phyloP scores from a whole-genome alignment of 2,329 filamentous ascomycete species.

The Fusarium cyanostomum region DNA sequence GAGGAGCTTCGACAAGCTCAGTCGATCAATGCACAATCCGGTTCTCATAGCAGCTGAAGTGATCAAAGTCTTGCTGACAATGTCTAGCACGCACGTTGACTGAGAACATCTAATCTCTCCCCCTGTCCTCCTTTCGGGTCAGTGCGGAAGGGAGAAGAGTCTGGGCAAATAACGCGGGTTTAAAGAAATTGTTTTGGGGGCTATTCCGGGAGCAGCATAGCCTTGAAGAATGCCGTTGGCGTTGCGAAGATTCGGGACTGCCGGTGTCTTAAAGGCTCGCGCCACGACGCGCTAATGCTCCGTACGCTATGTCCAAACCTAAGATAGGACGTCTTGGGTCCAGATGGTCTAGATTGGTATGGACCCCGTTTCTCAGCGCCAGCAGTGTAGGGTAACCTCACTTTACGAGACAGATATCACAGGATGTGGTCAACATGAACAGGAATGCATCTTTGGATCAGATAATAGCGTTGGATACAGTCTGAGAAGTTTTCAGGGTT shows the following conservation, averaged over 20 bases:
- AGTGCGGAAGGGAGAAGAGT: slow-evolving; percentile 20
- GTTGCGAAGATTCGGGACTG: neutral
- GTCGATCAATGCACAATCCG: slow-evolving; percentile 19
- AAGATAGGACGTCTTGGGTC: too few relatives aligned
- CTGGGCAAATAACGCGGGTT: neutral
- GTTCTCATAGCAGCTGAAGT: too few relatives aligned
- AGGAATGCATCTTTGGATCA: too few relatives aligned
- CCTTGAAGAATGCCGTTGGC: neutral
- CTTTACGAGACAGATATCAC: too few relatives aligned
- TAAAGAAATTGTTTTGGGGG: neutral
- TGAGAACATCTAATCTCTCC: slow-evolving; percentile 27
- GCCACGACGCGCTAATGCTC: neutral
- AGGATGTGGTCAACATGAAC: too few relatives aligned
- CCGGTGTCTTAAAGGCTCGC: neutral
- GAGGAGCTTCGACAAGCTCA: slow-evolving; percentile 9
- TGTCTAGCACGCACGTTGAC: slow-evolving; percentile 14
- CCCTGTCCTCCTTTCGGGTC: slow-evolving; percentile 40
- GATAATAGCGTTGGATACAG: too few relatives aligned
- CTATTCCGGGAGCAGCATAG: neutral
- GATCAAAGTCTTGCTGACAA: too few relatives aligned
- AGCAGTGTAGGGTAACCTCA: too few relatives aligned
- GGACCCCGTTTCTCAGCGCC: too few relatives aligned
- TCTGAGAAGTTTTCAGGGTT: too few relatives aligned
- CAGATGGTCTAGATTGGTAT: too few relatives aligned
- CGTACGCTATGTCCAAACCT: neutral